These are phyloP conservation scores for Phytopythium oedochilum DNA, from an alignment of 352 stramenopile species.

Conservation along the genomic window DNA sequence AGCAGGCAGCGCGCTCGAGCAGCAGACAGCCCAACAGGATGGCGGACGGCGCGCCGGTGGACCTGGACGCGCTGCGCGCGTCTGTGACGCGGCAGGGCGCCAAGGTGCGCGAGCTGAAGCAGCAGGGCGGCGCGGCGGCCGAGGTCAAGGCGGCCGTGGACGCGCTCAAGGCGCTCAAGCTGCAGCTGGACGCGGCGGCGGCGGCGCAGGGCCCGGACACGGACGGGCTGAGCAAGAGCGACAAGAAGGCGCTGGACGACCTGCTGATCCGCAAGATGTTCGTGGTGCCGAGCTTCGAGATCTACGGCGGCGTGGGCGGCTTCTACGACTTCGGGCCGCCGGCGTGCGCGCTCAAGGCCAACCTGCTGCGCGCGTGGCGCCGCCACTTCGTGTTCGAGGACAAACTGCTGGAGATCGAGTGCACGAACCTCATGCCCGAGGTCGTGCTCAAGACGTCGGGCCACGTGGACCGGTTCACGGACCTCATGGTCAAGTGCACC, in stretches of 20 bases:
- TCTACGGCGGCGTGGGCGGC: constrained; percentile 98
- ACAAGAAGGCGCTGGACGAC: constrained; percentile 95
- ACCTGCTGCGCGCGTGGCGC: constrained; percentile 95
- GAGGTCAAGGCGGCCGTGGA: constrained; percentile 91
- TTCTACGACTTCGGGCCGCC: constrained; percentile 98
- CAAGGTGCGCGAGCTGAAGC: constrained; percentile 96
- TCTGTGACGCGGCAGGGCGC: constrained; percentile 94
- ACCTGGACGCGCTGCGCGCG: constrained; percentile 92
- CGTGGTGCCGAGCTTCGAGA: constrained; percentile 98
- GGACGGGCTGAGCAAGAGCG: constrained; percentile 62
- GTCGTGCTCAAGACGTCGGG: constrained; percentile 98
- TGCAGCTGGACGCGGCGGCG: constrained; percentile 77
- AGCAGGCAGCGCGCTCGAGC: background rate
- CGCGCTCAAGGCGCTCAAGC: constrained; percentile 93
- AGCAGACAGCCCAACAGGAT: constrained; percentile 7
- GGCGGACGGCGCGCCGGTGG: constrained; percentile 38
- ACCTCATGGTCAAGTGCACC: constrained; percentile 99
- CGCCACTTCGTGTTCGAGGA: constrained; percentile 98
- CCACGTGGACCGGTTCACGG: constrained; percentile 99
- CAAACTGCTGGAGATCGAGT: constrained; percentile 99
- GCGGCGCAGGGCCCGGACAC: constrained; percentile 59
- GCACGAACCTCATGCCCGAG: constrained; percentile 97
- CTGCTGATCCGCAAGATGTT: constrained; percentile 99
- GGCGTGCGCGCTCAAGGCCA: constrained; percentile 94
- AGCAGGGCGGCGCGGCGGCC: constrained; percentile 85